phyloP scores from a whole-genome alignment of 805 yeast species.

The Yamadazyma tumulicola region DNA sequence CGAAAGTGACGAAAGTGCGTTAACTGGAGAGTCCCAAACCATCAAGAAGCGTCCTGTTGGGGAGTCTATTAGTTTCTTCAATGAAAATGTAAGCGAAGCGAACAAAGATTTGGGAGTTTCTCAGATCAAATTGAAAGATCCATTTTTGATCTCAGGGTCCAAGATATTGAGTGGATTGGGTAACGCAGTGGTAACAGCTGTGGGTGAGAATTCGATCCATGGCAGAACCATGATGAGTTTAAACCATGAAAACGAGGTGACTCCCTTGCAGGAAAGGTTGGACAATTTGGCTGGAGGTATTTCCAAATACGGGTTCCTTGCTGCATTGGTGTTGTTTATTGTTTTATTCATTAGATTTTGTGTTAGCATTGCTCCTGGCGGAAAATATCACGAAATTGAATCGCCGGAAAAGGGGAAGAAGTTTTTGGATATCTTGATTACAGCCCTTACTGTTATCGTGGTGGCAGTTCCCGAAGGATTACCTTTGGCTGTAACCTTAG shows the following conservation, averaged over 20 bases:
- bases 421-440: slow-evolving; percentile 81
- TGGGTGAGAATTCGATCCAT: slow-evolving; percentile 84
- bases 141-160: slow-evolving; percentile 90
- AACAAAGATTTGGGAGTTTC: slow-evolving; percentile 40
- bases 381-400: slow-evolving; percentile 40
- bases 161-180: slow-evolving; percentile 84
- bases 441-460: slow-evolving; percentile 88
- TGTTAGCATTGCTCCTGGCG: slow-evolving; percentile 54
- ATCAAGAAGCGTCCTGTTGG: slow-evolving; percentile 63
- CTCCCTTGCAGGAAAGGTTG: slow-evolving; percentile 85
- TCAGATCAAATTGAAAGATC: slow-evolving; percentile 54
- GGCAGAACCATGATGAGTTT: slow-evolving; percentile 89
- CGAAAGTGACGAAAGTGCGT: slow-evolving; percentile 87
- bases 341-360: slow-evolving; percentile 76
- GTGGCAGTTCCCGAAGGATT: slow-evolving; percentile 99
- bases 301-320: slow-evolving; percentile 88
- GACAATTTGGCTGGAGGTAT: slow-evolving; percentile 86
- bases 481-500: slow-evolving; percentile 94
- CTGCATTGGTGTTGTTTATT: slow-evolving; percentile 77
- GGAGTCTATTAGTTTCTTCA: slow-evolving; percentile 31
- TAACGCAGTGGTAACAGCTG: slow-evolving; percentile 80
- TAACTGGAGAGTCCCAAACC: slow-evolving; percentile 92
- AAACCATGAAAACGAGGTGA: slow-evolving; percentile 70
- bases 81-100: slow-evolving; percentile 21
- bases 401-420: slow-evolving; percentile 78